Conservation (phyloP, 2,329 filamentous ascomycete species). For the Fusarium begoniae region DNA sequence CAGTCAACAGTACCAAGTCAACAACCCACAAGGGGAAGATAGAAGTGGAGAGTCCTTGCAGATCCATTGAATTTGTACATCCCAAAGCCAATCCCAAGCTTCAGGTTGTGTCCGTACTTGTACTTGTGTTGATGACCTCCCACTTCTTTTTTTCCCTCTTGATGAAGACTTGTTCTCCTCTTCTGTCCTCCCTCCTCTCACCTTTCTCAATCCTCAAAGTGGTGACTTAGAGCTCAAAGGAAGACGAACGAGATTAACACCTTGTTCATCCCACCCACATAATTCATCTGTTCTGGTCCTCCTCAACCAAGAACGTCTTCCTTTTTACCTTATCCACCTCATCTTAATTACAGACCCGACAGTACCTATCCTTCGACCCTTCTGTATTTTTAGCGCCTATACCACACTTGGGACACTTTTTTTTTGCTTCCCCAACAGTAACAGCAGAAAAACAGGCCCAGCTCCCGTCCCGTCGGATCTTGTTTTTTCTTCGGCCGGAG, state of each 20-base stretch:
- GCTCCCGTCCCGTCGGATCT: conserved; percentile 5
- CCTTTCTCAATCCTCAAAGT: not conserved
- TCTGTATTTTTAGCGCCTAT: conserved; percentile 44
- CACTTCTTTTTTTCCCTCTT: conserved; percentile 23
- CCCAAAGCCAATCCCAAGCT: conserved; percentile 6
- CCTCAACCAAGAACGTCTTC: conserved; percentile 28
- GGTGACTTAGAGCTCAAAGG: not conserved
- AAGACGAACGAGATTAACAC: conserved; percentile 20
- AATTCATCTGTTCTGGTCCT: conserved; percentile 28
- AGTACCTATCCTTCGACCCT: conserved; percentile 23
- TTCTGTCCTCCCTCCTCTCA: conserved; percentile 1
- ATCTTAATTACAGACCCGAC: conserved; percentile 26
- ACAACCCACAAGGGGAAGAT: conserved; percentile 34
- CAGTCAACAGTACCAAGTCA: conserved; percentile 30
- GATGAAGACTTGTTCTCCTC: conserved; percentile 4
- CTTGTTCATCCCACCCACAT: conserved; percentile 26
- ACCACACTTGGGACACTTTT: conserved; percentile 31
- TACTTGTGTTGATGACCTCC: conserved; percentile 35
- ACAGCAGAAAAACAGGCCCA: conserved; percentile 20
- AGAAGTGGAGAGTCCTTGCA: conserved; percentile 28
- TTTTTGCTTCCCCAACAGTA: conserved; percentile 31
- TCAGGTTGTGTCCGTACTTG: conserved; percentile 34
- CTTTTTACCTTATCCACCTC: conserved; percentile 17
- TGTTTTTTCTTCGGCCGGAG: conserved; percentile 39
- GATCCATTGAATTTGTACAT: conserved; percentile 37